A percentile compares a stretch with the other conserved stretches of the same genome.
These are phyloP conservation scores for Quercus glauca DNA, from an alignment of 306 rosid species.

Conservation along the genomic window DNA sequence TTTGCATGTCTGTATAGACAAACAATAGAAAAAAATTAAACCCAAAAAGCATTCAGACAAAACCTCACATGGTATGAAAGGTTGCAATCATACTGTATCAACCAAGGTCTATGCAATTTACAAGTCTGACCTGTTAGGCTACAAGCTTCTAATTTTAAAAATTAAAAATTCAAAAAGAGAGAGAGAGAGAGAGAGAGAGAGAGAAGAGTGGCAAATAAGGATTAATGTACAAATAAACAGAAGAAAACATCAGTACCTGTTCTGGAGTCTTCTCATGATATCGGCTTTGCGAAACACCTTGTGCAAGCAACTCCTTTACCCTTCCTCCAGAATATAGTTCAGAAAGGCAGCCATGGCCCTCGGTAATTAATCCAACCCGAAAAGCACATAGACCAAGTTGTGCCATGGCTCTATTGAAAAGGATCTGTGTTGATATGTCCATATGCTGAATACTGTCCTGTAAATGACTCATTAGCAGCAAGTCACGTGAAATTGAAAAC, in stretches of 20 bases:
- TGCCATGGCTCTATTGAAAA: constrained; percentile 92
- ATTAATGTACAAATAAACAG: not conserved
- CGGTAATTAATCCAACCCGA: constrained; percentile 69
- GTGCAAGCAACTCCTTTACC: constrained; percentile 96
- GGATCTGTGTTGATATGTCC: constrained; percentile 96
- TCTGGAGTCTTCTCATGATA: constrained; percentile 98
- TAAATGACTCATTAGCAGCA: constrained; percentile 94
- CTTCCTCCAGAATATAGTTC: constrained; percentile 98
- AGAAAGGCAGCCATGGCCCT: constrained; percentile 85
- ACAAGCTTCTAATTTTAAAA: not conserved
- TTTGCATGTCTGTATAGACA: not conserved
- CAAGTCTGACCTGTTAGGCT: not conserved
- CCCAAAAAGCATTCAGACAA: not conserved
- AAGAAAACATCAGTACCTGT: constrained; percentile 53
- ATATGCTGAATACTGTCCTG: constrained; percentile 84
- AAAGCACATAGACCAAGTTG: constrained; percentile 95
- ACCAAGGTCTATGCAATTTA: not conserved
- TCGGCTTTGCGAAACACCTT: constrained; percentile 91
- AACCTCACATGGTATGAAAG: not conserved
- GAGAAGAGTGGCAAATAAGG: not conserved
- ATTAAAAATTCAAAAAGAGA: not conserved
- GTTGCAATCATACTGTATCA: not conserved
- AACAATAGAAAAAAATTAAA: not conserved
- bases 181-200: too few relatives aligned
- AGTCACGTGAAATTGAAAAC: constrained; percentile 80